These are phyloP conservation scores for Hanseniaspora sp. DNA, from an alignment of 1,139 yeast genomes.

Conservation along the genomic window DNA sequence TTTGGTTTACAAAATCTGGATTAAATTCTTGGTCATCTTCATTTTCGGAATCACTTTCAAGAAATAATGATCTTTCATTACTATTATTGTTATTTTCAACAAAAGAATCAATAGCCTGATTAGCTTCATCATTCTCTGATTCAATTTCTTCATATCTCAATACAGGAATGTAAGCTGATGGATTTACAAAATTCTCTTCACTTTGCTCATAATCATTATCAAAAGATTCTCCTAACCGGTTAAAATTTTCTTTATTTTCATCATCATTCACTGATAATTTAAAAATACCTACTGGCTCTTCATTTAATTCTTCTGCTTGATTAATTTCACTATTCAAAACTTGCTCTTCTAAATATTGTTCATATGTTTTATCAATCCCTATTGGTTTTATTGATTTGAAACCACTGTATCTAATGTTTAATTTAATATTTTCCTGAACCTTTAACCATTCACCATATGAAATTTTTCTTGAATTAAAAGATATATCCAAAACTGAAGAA, in stretches of 20 bases:
- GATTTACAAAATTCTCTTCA: conserved; percentile 15
- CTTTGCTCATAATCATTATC: not conserved
- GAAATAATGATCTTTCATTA: not conserved
- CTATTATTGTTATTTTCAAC: not conserved
- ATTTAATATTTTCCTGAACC: not conserved
- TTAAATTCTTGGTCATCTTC: not conserved
- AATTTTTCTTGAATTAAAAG: not conserved
- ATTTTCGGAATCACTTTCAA: not conserved
- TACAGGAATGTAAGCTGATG: conserved; percentile 11
- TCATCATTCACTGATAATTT: not conserved
- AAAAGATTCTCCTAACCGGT: not conserved
- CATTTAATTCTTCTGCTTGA: conserved; percentile 1
- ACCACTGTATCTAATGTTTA: conserved; percentile 22
- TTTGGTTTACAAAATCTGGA: too few relatives aligned
- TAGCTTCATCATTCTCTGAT: not conserved
- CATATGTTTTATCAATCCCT: conserved; percentile 24
- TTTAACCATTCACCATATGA: not conserved
- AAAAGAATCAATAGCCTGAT: not conserved
- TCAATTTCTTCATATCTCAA: not conserved
- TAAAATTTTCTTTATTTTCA: not conserved
- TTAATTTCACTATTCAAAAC: not conserved
- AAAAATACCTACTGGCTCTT: not conserved
- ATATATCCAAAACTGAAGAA: not conserved
- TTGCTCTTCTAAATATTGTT: conserved; percentile 18
- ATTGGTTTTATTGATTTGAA: conserved; percentile 23